Conservation (phyloP, 2,329 filamentous ascomycete genomes). For the Fusarium sp. region DNA sequence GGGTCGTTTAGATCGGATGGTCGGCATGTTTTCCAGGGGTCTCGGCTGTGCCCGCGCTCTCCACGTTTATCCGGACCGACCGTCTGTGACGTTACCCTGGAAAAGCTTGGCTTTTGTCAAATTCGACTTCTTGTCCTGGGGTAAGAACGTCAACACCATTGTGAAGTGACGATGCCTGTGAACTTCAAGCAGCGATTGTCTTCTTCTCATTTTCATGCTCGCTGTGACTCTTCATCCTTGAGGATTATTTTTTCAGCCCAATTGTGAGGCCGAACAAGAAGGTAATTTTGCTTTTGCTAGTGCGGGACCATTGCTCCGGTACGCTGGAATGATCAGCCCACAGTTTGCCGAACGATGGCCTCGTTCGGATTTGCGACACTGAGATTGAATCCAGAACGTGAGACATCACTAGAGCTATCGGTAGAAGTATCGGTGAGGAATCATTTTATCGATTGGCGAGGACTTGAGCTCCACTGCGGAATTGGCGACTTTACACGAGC, state of each 20-base stretch:
- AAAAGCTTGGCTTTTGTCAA: background rate
- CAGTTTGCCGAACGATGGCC: background rate
- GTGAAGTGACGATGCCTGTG: background rate
- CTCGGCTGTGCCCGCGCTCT: constrained; percentile 21
- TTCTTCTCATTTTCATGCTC: too few species aligned
- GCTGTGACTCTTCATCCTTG: too few species aligned
- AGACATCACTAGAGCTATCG: background rate
- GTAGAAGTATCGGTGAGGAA: too few species aligned
- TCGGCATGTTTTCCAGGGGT: constrained; percentile 11
- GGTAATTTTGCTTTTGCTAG: background rate
- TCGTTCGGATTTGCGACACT: background rate
- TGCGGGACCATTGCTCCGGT: background rate
- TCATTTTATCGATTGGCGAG: too few species aligned
- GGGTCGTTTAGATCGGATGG: background rate
- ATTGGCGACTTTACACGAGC: too few species aligned
- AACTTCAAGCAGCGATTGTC: too few species aligned
- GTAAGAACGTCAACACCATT: background rate
- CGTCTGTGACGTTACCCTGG: constrained; percentile 16
- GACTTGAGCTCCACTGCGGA: too few species aligned
- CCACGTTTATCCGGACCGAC: constrained; percentile 14
- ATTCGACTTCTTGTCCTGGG: background rate
- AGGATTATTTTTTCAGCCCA: too few species aligned
- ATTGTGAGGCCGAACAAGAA: rapidly evolving
- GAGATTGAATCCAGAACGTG: background rate
- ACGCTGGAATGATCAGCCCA: background rate